Evolutionary conservation across 345 rosid genomes (phyloP).

Genomic region (Acer campestre): DNA sequence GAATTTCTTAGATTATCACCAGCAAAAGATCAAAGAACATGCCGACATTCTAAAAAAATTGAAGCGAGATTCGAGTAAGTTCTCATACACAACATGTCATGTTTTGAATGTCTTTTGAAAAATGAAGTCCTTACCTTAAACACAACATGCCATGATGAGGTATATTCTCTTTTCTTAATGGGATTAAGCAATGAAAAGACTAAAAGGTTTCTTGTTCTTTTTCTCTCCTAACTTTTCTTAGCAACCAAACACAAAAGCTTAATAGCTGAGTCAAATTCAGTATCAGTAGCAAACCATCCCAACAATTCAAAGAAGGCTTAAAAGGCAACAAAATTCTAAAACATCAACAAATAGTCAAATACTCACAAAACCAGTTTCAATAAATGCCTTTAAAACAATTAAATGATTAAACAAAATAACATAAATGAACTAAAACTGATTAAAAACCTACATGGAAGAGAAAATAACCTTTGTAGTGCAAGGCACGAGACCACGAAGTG

Average conservation of each 20-base stretch:
- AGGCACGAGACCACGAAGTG: constrained; percentile 64
- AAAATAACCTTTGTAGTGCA: constrained; percentile 52
- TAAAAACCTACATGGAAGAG: constrained; percentile 13
- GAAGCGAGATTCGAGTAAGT: background rate
- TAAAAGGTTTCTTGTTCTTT: background rate
- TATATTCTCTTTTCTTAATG: background rate
- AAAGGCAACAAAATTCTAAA: background rate
- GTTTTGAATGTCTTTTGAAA: too few species aligned
- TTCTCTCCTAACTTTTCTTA: background rate
- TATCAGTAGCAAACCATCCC: background rate
- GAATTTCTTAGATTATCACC: background rate
- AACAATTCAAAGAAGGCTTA: background rate
- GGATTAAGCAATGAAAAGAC: background rate
- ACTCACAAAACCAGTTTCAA: background rate
- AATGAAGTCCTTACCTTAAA: background rate
- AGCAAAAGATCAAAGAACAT: background rate
- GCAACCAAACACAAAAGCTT: constrained; percentile 7
- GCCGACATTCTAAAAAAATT: background rate
- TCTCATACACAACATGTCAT: background rate
- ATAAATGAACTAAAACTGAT: background rate
- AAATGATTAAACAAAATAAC: constrained; percentile 3
- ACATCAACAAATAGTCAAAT: background rate
- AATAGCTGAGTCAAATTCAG: background rate
- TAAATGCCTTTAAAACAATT: background rate
- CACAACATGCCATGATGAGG: background rate